Evolutionary conservation across 1,139 yeast species (phyloP).

Genomic region (Geotrichum fermentans): DNA sequence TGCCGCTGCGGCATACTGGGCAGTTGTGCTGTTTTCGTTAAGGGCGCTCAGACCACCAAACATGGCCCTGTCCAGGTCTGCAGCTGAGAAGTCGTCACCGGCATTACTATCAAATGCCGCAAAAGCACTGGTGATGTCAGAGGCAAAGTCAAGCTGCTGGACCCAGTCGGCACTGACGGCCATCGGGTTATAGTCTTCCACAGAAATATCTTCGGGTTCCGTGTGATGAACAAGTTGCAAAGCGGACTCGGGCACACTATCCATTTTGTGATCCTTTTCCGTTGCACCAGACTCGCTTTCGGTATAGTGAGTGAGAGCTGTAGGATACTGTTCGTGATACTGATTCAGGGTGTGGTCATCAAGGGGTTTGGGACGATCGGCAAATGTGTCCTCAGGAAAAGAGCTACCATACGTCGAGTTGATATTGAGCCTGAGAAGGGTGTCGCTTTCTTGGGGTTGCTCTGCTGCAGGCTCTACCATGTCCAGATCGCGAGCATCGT

Average conservation of each 20-base stretch:
- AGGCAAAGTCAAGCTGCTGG: slow-evolving; percentile 12
- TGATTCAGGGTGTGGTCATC: not conserved
- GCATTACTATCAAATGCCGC: slow-evolving; percentile 1
- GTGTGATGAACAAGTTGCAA: not conserved
- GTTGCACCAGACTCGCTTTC: slow-evolving; percentile 5
- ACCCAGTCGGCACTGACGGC: slow-evolving; percentile 14
- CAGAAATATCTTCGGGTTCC: not conserved
- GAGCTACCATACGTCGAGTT: not conserved
- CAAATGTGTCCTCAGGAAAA: slow-evolving; percentile 11
- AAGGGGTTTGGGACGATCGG: not conserved
- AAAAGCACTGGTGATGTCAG: slow-evolving; percentile 14
- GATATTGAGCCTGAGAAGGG: not conserved
- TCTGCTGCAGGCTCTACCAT: slow-evolving; percentile 12
- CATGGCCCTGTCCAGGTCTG: slow-evolving; percentile 47
- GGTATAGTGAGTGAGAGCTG: not conserved
- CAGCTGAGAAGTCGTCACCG: slow-evolving; percentile 27
- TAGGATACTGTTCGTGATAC: not conserved
- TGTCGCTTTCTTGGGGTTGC: not conserved
- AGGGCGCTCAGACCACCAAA: slow-evolving; percentile 44
- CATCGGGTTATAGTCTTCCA: not conserved
- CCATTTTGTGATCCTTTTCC: not conserved
- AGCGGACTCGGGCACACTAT: not conserved
- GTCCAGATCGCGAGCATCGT: slow-evolving; percentile 25
- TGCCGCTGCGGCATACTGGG: slow-evolving; percentile 27
- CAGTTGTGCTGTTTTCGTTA: slow-evolving; percentile 22